phyloP scores from a whole-genome alignment of 495 filamentous ascomycete species.

The Elasticomyces elasticus region DNA sequence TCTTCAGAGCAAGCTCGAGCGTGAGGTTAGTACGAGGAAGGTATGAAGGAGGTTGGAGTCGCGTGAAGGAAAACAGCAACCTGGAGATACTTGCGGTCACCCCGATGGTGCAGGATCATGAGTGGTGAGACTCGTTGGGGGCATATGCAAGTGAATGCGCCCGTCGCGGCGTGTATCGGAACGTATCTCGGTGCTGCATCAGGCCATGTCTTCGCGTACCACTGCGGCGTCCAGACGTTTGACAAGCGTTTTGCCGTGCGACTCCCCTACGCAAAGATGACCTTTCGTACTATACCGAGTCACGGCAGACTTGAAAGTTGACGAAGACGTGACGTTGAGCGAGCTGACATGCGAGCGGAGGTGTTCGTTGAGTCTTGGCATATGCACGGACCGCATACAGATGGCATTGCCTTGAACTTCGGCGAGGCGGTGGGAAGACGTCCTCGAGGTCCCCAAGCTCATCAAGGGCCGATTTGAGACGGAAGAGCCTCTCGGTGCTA shows the following conservation, averaged over 20 bases:
- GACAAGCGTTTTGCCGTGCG: background rate
- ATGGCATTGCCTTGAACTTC: too few species aligned
- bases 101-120: background rate
- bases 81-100: too few species aligned
- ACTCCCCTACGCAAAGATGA: background rate
- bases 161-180: too few species aligned
- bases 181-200: background rate
- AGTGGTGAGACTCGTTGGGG: background rate
- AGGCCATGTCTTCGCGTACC: background rate
- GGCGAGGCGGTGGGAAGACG: too few species aligned
- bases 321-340: background rate
- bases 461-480: too few species aligned
- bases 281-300: background rate
- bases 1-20: too few species aligned
- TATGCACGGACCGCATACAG: too few species aligned
- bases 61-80: too few species aligned
- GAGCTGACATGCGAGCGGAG: background rate
- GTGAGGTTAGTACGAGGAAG: background rate
- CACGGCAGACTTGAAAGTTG: background rate
- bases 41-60: background rate
- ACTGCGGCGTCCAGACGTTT: background rate
- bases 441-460: too few species aligned
- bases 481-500: too few species aligned
- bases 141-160: background rate
- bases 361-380: background rate